Evolutionary conservation across 2,329 filamentous ascomycete genomes (phyloP).

Genomic region (Sporothrix curviconia): DNA sequence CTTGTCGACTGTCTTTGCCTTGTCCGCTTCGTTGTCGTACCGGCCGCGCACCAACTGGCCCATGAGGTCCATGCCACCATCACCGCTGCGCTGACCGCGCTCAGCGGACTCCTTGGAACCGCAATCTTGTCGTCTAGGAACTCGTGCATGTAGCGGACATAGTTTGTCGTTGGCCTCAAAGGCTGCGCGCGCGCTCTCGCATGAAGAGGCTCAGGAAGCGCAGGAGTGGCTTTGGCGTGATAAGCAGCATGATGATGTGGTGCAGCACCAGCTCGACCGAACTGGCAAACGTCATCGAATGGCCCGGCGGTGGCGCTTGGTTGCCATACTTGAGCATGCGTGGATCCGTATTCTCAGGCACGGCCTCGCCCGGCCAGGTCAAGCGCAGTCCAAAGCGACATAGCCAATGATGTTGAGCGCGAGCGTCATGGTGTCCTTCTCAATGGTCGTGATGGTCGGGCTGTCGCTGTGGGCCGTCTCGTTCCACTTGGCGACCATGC

Average conservation of each 20-base stretch:
- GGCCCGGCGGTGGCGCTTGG: slow-evolving; percentile 41
- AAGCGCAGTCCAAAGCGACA: slow-evolving; percentile 61
- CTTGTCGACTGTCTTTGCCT: background rate
- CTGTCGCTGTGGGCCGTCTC: slow-evolving; percentile 25
- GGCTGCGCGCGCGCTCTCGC: slow-evolving; percentile 44
- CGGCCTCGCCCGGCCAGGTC: slow-evolving; percentile 56
- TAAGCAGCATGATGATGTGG: slow-evolving; percentile 54
- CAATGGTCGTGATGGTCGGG: slow-evolving; percentile 48
- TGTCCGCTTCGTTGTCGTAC: slow-evolving; percentile 27
- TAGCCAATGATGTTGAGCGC: slow-evolving; percentile 53
- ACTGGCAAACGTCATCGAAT: slow-evolving; percentile 59
- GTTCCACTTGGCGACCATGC: slow-evolving; percentile 53
- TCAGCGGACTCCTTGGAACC: slow-evolving; percentile 25
- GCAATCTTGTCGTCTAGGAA: slow-evolving; percentile 56
- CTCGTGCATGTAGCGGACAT: slow-evolving; percentile 62
- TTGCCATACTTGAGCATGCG: slow-evolving; percentile 43
- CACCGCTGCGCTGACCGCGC: slow-evolving; percentile 38
- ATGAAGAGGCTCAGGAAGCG: slow-evolving; percentile 42
- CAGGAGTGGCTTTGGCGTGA: slow-evolving; percentile 53
- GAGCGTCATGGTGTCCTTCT: slow-evolving; percentile 59
- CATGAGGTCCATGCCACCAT: slow-evolving; percentile 44
- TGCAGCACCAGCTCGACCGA: slow-evolving; percentile 57
- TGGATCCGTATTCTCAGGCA: slow-evolving; percentile 37
- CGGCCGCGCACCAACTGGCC: slow-evolving; percentile 42
- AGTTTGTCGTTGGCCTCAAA: slow-evolving; percentile 54